A percentile compares a stretch with the other conserved stretches of the same genome.
These are phyloP conservation scores for Penicillium mononematosum DNA, from an alignment of 495 filamentous ascomycete species.

Conservation along the genomic window DNA sequence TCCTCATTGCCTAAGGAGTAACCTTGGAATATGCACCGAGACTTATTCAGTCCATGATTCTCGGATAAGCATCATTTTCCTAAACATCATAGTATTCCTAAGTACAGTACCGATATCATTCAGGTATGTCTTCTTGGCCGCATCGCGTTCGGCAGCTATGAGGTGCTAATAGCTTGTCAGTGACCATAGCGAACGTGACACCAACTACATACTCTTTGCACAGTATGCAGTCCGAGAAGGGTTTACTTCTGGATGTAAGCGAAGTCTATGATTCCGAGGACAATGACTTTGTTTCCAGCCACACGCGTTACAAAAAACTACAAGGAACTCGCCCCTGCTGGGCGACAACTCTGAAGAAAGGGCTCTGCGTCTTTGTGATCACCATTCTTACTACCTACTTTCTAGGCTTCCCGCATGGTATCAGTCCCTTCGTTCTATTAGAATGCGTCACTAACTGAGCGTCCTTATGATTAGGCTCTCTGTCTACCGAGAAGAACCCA, in stretches of 20 bases:
- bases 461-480: slow-evolving; percentile 1
- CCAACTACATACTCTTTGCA: neutral
- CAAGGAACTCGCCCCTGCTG: slow-evolving; percentile 17
- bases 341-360: slow-evolving; percentile 10
- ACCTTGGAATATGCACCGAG: neutral
- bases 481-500: slow-evolving; percentile 3
- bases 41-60: neutral
- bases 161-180: slow-evolving; percentile 13
- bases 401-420: slow-evolving; percentile 10
- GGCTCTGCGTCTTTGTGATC: slow-evolving; percentile 6
- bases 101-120: neutral
- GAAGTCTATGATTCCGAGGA: slow-evolving; percentile 4
- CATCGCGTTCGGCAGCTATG: neutral
- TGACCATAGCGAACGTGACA: slow-evolving; percentile 9
- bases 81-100: neutral
- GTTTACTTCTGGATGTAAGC: slow-evolving; percentile 4
- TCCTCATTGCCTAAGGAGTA: neutral
- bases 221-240: slow-evolving; percentile 10
- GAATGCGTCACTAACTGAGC: neutral
- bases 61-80: neutral
- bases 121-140: slow-evolving; percentile 1
- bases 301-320: neutral
- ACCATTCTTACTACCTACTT: slow-evolving; percentile 17
- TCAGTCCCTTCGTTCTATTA: neutral
- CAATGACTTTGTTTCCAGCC: slow-evolving; percentile 11